A percentile compares a stretch with the other conserved stretches of the same genome.
Conservation (phyloP, 2,329 filamentous ascomycete genomes). For the Colletotrichum kahawae region DNA sequence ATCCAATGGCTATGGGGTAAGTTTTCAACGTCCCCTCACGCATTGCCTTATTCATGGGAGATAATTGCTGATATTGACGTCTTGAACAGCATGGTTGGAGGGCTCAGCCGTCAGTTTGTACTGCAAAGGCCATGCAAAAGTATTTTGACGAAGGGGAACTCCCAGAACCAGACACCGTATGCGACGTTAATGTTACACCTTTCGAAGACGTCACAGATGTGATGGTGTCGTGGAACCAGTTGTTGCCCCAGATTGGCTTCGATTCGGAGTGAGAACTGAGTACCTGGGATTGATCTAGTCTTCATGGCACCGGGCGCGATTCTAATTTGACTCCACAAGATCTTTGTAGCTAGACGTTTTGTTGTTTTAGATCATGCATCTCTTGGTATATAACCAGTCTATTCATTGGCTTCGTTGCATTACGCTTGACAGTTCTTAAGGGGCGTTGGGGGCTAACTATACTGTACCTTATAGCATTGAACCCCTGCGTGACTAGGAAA, state of each 20-base stretch:
- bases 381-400: background rate
- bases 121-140: background rate
- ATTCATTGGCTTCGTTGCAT: background rate
- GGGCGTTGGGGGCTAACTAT: no score
- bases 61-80: background rate
- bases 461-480: background rate
- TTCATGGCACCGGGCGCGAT: background rate
- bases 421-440: background rate
- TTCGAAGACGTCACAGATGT: background rate
- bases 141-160: background rate
- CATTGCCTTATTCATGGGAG: background rate
- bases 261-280: background rate
- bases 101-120: background rate
- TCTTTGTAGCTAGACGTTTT: background rate
- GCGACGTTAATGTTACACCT: background rate
- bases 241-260: background rate
- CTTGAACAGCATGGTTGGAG: background rate
- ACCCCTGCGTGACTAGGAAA: background rate
- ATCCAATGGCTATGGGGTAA: background rate
- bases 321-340: background rate
- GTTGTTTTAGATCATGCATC: background rate
- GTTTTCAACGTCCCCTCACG: background rate
- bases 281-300: background rate
- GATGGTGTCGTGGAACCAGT: background rate
- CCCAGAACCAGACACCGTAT: background rate